phyloP scores from a whole-genome alignment of 805 yeast genomes.

The Zygotorulaspora florentina region DNA sequence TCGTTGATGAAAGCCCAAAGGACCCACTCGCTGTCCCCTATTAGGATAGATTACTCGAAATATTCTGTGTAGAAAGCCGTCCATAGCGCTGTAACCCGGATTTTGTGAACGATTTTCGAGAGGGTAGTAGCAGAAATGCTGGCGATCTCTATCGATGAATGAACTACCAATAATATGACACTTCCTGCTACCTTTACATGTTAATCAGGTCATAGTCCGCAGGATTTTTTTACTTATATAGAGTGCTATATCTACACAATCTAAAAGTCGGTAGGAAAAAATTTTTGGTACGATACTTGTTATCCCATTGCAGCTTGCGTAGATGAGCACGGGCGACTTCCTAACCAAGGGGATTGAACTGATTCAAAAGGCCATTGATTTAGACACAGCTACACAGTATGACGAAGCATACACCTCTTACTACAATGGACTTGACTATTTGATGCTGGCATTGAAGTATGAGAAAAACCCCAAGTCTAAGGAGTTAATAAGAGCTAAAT shows the following conservation, averaged over 20 bases:
- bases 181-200: too few relatives aligned
- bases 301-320: background rate
- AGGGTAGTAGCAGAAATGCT: too few relatives aligned
- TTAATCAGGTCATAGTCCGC: too few relatives aligned
- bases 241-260: too few relatives aligned
- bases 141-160: background rate
- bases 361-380: slow-evolving; percentile 91
- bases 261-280: too few relatives aligned
- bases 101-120: background rate
- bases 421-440: slow-evolving; percentile 88
- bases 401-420: slow-evolving; percentile 93
- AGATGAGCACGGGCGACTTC: slow-evolving; percentile 63
- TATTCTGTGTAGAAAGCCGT: slow-evolving; percentile 17
- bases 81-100: slow-evolving; percentile 11
- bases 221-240: too few relatives aligned
- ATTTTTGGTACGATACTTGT: background rate
- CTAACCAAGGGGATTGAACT: slow-evolving; percentile 91
- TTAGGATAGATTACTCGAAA: slow-evolving; percentile 30
- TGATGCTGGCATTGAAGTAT: slow-evolving; percentile 92
- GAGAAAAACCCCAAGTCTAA: slow-evolving; percentile 89
- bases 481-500: slow-evolving; percentile 80
- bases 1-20: slow-evolving; percentile 19
- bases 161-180: background rate
- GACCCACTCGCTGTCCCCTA: slow-evolving; percentile 28
- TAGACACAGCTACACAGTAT: slow-evolving; percentile 82